These are phyloP conservation scores for Melastoma malabathricum DNA, from an alignment of 345 rosid species.

Conservation along the genomic window DNA sequence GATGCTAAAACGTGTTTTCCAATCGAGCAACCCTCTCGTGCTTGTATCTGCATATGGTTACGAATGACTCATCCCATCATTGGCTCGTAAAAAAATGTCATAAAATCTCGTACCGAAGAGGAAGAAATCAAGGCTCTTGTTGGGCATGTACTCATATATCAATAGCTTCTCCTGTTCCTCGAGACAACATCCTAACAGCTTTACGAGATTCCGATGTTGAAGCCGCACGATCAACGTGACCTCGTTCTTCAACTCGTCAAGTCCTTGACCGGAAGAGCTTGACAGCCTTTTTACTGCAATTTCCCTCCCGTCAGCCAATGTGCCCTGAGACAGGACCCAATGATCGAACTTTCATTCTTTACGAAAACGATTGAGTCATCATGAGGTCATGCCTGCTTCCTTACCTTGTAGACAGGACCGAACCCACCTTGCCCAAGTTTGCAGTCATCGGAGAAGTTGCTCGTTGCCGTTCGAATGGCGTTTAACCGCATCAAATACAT, in stretches of 20 bases:
- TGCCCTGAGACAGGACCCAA: conserved; percentile 5
- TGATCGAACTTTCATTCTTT: too few relatives aligned
- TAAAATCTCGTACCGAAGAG: not conserved
- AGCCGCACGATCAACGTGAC: conserved; percentile 11
- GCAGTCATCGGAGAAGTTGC: conserved; percentile 11
- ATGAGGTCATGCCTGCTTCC: not conserved
- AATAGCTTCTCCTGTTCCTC: conserved; percentile 12
- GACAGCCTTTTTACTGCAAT: conserved; percentile 21
- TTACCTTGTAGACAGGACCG: conserved; percentile 23
- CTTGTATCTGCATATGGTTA: conserved; percentile 5
- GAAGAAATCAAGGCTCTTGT: conserved; percentile 15
- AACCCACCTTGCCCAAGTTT: conserved; percentile 41
- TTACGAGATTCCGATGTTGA: conserved; percentile 15
- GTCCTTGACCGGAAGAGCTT: conserved; percentile 13
- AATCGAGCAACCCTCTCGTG: conserved; percentile 5
- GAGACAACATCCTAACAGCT: conserved; percentile 11
- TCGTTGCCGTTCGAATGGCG: conserved; percentile 10
- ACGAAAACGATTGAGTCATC: too few relatives aligned
- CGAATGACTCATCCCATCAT: not conserved
- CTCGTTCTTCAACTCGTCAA: conserved; percentile 12
- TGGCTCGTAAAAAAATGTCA: not conserved
- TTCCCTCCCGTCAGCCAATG: conserved; percentile 8
- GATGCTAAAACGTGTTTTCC: conserved; percentile 16
- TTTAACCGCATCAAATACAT: conserved; percentile 7
- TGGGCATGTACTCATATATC: conserved; percentile 12